Percentiles rank a stretch among this genome's conserved stretches.
Evolutionary conservation across 768 basidiomycete genomes (phyloP).

Genomic region (Coprinopsis strossmayeri): DNA sequence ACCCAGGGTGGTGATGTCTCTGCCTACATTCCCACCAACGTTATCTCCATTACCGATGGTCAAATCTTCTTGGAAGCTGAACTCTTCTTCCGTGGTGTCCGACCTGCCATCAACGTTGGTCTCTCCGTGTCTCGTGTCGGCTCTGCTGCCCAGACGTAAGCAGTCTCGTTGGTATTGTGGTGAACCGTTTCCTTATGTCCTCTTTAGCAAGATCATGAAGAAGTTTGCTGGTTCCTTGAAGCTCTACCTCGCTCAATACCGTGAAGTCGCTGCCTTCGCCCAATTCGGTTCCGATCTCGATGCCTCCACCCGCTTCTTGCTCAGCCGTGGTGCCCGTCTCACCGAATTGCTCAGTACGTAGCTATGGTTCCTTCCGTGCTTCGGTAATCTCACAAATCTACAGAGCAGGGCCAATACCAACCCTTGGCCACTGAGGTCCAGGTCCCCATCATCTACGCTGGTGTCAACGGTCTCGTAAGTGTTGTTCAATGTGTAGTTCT

Average conservation of each 20-base stretch:
- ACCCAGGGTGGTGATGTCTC: conserved; percentile 99
- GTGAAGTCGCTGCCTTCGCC: conserved; percentile 99
- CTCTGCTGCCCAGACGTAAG: conserved; percentile 98
- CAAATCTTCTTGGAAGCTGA: conserved; percentile 99
- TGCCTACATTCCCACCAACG: conserved; percentile 95
- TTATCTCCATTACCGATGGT: conserved; percentile 99
- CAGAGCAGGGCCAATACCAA: conserved; percentile 99
- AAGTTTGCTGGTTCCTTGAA: conserved; percentile 99
- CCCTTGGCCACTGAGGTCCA: conserved; percentile 92
- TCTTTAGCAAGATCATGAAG: conserved; percentile 93
- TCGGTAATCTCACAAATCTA: no score
- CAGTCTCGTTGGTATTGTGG: conserved; percentile 7
- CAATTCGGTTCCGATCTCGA: conserved; percentile 99
- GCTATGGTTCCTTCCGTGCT: no score
- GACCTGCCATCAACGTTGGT: conserved; percentile 99
- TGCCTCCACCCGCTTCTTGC: conserved; percentile 97
- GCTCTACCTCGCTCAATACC: conserved; percentile 99
- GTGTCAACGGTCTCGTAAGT: conserved; percentile 96
- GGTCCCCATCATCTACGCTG: conserved; percentile 98
- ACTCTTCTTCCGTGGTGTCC: conserved; percentile 99
- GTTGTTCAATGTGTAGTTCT: not conserved
- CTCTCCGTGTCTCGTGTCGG: conserved; percentile 99
- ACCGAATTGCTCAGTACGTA: conserved; percentile 95
- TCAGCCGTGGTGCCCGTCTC: conserved; percentile 95
- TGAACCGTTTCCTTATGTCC: not conserved